A percentile compares a stretch with the other conserved stretches of the same genome.
Evolutionary conservation across 164 flowering plant genomes (phyloP).

Genomic region (Tinospora cordifolia): DNA sequence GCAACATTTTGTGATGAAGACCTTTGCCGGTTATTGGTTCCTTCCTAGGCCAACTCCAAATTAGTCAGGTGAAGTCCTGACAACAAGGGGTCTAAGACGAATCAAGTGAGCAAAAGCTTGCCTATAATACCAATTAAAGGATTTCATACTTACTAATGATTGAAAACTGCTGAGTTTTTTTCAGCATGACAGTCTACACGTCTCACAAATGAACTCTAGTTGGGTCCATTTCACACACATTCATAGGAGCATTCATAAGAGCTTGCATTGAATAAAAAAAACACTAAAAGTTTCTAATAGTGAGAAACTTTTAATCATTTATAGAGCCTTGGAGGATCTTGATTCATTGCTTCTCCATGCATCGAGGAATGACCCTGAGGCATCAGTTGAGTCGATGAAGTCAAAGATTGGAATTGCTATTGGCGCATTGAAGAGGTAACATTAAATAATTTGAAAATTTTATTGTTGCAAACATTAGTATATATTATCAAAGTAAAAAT

Average conservation of each 20-base stretch:
- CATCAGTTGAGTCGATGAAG: constrained; percentile 61
- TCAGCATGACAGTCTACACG: background rate
- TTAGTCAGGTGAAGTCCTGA: too few species aligned
- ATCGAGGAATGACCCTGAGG: constrained; percentile 57
- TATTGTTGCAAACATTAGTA: background rate
- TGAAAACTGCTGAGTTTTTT: background rate
- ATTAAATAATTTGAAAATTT: background rate
- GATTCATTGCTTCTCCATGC: constrained; percentile 78
- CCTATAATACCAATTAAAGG: background rate
- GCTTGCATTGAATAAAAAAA: background rate
- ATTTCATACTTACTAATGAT: background rate
- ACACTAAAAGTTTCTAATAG: constrained; percentile 4
- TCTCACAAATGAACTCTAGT: background rate
- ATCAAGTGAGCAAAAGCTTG: background rate
- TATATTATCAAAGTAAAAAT: background rate
- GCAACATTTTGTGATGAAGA: too few species aligned
- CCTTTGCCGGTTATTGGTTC: too few species aligned
- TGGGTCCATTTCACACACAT: background rate
- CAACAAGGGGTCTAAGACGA: too few species aligned
- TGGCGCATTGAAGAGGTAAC: constrained; percentile 66
- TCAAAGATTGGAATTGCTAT: constrained; percentile 46
- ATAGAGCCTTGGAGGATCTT: constrained; percentile 82
- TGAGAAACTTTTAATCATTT: background rate
- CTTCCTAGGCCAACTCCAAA: too few species aligned
- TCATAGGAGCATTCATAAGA: background rate